Evolutionary conservation across 2,329 filamentous ascomycete species (phyloP).

Genomic region (Aspergillus nomiae): DNA sequence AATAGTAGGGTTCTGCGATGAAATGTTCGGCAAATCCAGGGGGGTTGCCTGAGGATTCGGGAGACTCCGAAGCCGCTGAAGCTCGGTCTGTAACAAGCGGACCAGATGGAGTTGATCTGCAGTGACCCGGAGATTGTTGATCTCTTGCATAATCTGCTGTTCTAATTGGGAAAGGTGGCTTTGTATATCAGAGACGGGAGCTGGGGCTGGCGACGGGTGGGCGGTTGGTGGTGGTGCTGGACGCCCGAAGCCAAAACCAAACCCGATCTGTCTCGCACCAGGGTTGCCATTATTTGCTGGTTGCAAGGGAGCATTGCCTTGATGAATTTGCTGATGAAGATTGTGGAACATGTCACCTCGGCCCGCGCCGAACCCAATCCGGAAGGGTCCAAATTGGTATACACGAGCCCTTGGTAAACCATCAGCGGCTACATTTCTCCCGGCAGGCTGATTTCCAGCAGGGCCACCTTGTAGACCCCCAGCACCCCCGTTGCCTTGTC

Average conservation of each 20-base stretch:
- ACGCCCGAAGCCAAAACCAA: constrained; percentile 45
- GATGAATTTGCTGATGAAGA: constrained; percentile 63
- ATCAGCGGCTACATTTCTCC: constrained; percentile 41
- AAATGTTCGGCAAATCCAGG: constrained; percentile 7
- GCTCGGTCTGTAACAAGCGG: constrained; percentile 67
- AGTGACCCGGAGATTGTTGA: constrained; percentile 62
- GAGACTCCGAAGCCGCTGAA: constrained; percentile 63
- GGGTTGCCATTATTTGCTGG: constrained; percentile 34
- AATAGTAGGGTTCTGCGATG: constrained; percentile 17
- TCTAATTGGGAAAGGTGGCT: constrained; percentile 67
- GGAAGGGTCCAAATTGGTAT: constrained; percentile 73
- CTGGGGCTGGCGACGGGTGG: constrained; percentile 17
- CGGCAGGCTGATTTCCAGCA: constrained; percentile 42
- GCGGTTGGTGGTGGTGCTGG: constrained; percentile 24
- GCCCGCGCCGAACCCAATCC: constrained; percentile 69
- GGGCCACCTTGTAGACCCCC: constrained; percentile 32
- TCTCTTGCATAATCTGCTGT: constrained; percentile 68
- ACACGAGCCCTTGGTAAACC: constrained; percentile 57
- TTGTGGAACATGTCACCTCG: constrained; percentile 65
- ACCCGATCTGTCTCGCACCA: constrained; percentile 41
- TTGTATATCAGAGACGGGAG: constrained; percentile 48
- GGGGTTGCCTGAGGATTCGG: constrained; percentile 34
- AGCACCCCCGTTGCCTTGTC: constrained; percentile 24
- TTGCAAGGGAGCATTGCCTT: constrained; percentile 50
- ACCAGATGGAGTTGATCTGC: constrained; percentile 70